Evolutionary conservation across 2,329 filamentous ascomycete genomes (phyloP).

Genomic region (Westerdykella aurantiaca): DNA sequence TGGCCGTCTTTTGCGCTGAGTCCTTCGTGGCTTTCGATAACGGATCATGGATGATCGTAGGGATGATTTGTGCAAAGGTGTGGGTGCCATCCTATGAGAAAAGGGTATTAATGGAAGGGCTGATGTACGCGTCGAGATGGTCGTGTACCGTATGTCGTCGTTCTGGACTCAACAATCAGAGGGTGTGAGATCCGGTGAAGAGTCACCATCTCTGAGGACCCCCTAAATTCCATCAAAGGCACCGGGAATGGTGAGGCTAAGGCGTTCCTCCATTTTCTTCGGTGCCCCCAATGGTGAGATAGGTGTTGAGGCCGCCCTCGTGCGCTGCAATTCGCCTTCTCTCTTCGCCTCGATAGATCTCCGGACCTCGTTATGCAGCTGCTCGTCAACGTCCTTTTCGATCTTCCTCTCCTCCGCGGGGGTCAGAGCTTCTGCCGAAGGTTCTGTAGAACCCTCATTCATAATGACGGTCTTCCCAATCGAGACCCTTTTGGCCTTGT

Average conservation of each 20-base stretch:
- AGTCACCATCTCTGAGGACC: too few species aligned
- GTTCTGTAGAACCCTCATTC: conserved; percentile 4
- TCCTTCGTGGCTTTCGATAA: too few species aligned
- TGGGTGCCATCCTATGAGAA: too few species aligned
- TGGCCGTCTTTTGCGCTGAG: not conserved
- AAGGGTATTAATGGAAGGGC: too few species aligned
- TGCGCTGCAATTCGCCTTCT: conserved; percentile 7
- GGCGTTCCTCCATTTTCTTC: conserved; percentile 28
- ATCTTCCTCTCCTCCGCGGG: conserved; percentile 31
- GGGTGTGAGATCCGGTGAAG: too few species aligned
- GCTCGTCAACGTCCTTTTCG: conserved; percentile 31
- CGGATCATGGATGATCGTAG: too few species aligned
- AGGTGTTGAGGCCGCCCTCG: conserved; percentile 25
- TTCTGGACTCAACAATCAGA: too few species aligned
- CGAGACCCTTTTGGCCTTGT: conserved; percentile 30
- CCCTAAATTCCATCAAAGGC: conserved; percentile 15
- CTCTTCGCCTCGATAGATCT: conserved; percentile 17
- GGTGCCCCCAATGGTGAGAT: conserved; percentile 10
- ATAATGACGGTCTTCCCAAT: conserved; percentile 36
- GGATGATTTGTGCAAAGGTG: too few species aligned
- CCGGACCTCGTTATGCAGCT: conserved; percentile 29
- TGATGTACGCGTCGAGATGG: too few species aligned
- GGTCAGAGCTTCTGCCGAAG: conserved; percentile 10
- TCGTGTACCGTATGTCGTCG: too few species aligned
- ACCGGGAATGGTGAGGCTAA: conserved; percentile 33